Base-by-base conservation (phyloP, 163 green algal genomes). In the Chlorella variabilis region DNA sequence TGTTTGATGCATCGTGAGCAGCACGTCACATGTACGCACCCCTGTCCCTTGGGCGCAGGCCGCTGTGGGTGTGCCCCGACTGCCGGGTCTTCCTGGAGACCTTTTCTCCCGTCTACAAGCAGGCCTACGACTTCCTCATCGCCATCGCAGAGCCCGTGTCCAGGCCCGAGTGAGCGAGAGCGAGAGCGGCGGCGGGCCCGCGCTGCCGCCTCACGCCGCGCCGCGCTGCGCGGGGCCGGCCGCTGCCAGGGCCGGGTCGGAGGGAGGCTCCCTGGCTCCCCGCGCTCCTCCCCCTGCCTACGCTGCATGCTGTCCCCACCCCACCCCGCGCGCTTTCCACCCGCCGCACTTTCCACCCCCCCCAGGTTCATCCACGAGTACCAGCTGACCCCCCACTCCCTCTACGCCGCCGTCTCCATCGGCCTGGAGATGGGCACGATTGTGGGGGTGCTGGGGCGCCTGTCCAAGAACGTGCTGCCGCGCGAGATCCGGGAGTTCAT, bases 111-210 rank as follows among this genome's bases (percentile, higher is more conserved):
- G 90, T 98, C 45, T 99, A 99, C 89, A 97, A 96, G 82, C 94
- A 97, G 87, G 94, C 94, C 8, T 97, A 97, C 68, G 97, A 99
- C 88, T 99, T 99, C 79, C 87, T 99, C 1, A 98, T 99, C 73
- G 94, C 96, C n/a, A 95, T 99, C 38, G 94, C 97, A 2, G 96
- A 98, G 91, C 95, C 95, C 11, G 93, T 98, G 9, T 97, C 92
- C 75, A 91, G 96, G 1, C 97, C 96, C 15, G 93, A 99, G 89
- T 78, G 71, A 78, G 71, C 21, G 20, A n/a, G 20, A 62, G 20
- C 51, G 7, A 15, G 15, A 62, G 51, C 20, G 15, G 51, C 45
- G 45, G 11, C 15, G n/a, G n/a, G n/a, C n/a, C n/a, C n/a, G n/a
- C n/a, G n/a, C n/a, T n/a, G n/a, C n/a, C n/a, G n/a, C n/a, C n/a